Conservation (phyloP, 2,329 filamentous ascomycete genomes). For the Monascus ruber region DNA sequence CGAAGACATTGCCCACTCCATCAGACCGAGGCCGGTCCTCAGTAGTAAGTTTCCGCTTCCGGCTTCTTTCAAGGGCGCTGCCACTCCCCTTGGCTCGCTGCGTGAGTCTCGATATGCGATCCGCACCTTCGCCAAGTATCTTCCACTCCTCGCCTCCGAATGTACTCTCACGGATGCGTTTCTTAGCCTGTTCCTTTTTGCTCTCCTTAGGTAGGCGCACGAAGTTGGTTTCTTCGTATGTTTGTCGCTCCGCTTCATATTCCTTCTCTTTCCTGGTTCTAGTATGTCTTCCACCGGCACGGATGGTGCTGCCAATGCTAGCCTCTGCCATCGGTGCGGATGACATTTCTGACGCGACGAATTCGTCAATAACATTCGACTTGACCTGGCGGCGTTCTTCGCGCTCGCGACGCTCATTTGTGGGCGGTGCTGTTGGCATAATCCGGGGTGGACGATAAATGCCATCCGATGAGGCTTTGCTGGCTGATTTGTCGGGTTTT, state of each 20-base stretch:
- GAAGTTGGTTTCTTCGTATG: conserved; percentile 91
- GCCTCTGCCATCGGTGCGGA: conserved; percentile 71
- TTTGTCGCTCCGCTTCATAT: conserved; percentile 63
- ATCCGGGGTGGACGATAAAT: conserved; percentile 85
- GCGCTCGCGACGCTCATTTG: conserved; percentile 49
- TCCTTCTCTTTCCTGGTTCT: conserved; percentile 67
- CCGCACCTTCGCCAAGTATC: conserved; percentile 69
- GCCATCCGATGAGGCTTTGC: conserved; percentile 41
- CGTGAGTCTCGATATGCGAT: conserved; percentile 76
- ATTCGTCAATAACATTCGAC: conserved; percentile 84
- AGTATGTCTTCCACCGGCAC: conserved; percentile 62
- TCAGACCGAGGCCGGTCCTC: conserved; percentile 63
- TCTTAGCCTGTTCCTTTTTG: conserved; percentile 74
- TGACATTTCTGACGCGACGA: conserved; percentile 74
- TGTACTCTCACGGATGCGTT: conserved; percentile 40
- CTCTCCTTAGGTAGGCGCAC: conserved; percentile 71
- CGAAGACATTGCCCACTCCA: conserved; percentile 55
- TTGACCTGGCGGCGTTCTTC: conserved; percentile 52
- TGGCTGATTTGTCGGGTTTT: conserved; percentile 11
- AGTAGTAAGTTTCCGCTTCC: conserved; percentile 56
- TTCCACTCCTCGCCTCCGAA: conserved; percentile 94
- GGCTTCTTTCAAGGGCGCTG: conserved; percentile 63
- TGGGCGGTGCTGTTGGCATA: conserved; percentile 72
- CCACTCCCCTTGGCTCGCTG: conserved; percentile 51
- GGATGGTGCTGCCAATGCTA: conserved; percentile 83